Conservation (phyloP, 345 rosid genomes). For the Corchorus olitorius region DNA sequence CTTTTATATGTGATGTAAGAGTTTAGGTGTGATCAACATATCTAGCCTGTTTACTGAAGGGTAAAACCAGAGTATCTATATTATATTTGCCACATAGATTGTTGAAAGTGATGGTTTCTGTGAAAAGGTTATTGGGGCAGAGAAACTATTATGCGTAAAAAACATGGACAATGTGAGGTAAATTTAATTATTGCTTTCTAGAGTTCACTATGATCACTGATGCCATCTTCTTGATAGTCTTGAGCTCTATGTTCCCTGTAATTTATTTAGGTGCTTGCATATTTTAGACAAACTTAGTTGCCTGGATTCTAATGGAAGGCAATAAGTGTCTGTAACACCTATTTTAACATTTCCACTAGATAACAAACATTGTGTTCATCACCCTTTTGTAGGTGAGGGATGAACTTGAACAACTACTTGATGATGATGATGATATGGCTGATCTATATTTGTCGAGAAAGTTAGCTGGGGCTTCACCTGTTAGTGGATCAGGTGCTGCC, state of each 20-base stretch:
- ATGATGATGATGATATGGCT: slow-evolving; percentile 99
- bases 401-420: slow-evolving; percentile 92
- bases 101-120: slow-evolving; percentile 9
- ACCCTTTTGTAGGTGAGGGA: slow-evolving; percentile 72
- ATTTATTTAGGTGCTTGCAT: background rate
- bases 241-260: background rate
- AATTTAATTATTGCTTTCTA: background rate
- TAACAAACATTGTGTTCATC: slow-evolving; percentile 9
- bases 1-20: slow-evolving; percentile 9
- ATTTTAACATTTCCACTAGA: slow-evolving; percentile 4
- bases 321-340: background rate
- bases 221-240: background rate
- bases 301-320: background rate
- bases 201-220: background rate
- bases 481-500: slow-evolving; percentile 69
- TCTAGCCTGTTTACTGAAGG: background rate
- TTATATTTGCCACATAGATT: background rate
- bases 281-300: background rate
- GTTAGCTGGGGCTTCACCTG: slow-evolving; percentile 66
- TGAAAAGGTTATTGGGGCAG: background rate
- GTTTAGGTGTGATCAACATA: slow-evolving; percentile 6
- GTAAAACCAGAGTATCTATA: background rate
- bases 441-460: slow-evolving; percentile 95
- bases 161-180: background rate
- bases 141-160: background rate